phyloP scores from a whole-genome alignment of 768 basidiomycete species.

The Lenzites betulinus region DNA sequence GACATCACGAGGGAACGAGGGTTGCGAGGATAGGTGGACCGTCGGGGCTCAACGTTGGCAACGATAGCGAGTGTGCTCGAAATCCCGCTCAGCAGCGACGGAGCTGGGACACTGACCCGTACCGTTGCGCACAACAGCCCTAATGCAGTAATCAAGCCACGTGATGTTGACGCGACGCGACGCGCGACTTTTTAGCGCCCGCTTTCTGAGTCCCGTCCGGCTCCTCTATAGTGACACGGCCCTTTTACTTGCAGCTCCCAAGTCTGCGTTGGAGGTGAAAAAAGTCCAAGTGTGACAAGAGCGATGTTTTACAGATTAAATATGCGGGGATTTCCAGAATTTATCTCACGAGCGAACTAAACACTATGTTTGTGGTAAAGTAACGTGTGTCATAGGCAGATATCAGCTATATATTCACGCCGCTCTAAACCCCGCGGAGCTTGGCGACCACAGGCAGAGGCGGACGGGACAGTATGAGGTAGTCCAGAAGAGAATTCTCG shows the following conservation, averaged over 20 bases:
- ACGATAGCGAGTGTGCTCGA: constrained; percentile 12
- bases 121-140: constrained; percentile 14
- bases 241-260: too few relatives aligned
- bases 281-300: too few relatives aligned
- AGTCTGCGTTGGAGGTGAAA: too few relatives aligned
- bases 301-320: too few relatives aligned
- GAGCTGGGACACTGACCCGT: background rate
- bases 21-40: background rate
- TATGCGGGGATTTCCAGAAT: too few relatives aligned
- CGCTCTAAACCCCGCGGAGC: background rate
- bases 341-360: too few relatives aligned
- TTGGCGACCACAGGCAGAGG: constrained; percentile 12
- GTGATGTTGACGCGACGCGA: constrained; percentile 18
- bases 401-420: background rate
- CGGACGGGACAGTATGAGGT: constrained; percentile 17
- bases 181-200: background rate
- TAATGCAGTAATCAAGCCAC: constrained; percentile 16
- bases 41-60: constrained; percentile 10
- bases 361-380: too few relatives aligned
- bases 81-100: constrained; percentile 10
- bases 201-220: too few relatives aligned
- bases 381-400: too few relatives aligned
- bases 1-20: constrained; percentile 35
- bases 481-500: constrained; percentile 9
- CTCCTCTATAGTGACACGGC: too few relatives aligned